These are phyloP conservation scores for Ehretia macrophylla DNA, from an alignment of 257 asterid genomes.

Conservation along the genomic window DNA sequence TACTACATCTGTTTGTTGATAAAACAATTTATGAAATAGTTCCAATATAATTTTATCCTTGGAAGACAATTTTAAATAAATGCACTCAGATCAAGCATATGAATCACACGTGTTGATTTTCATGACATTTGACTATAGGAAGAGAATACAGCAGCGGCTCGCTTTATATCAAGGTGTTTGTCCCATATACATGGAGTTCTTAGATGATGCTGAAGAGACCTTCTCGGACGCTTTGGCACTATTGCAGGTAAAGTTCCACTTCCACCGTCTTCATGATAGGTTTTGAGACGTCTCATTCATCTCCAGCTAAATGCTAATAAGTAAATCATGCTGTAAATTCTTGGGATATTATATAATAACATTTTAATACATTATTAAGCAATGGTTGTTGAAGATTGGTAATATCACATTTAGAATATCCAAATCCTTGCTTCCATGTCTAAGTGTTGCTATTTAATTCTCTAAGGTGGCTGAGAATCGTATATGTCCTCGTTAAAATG, in stretches of 20 bases:
- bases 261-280: background rate
- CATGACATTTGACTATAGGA: conserved; percentile 43
- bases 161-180: conserved; percentile 94
- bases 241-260: conserved; percentile 48
- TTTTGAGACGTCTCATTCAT: background rate
- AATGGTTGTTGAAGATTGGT: too few species aligned
- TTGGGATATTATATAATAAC: too few species aligned
- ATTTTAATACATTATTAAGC: too few species aligned
- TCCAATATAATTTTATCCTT: too few species aligned
- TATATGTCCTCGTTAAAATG: background rate
- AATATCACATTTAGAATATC: too few species aligned
- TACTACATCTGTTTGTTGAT: too few species aligned
- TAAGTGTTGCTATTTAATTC: too few species aligned
- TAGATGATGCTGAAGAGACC: conserved; percentile 77
- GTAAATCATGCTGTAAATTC: background rate
- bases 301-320: background rate
- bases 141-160: conserved; percentile 86
- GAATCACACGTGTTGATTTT: background rate
- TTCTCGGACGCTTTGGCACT: conserved; percentile 63
- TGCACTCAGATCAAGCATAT: background rate
- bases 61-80: background rate
- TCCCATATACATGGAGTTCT: conserved; percentile 83
- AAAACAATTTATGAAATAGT: too few species aligned
- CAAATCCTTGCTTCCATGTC: too few species aligned
- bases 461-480: too few species aligned